Base-by-base conservation (phyloP, 306 rosid genomes). In the Calophaca sinica region DNA sequence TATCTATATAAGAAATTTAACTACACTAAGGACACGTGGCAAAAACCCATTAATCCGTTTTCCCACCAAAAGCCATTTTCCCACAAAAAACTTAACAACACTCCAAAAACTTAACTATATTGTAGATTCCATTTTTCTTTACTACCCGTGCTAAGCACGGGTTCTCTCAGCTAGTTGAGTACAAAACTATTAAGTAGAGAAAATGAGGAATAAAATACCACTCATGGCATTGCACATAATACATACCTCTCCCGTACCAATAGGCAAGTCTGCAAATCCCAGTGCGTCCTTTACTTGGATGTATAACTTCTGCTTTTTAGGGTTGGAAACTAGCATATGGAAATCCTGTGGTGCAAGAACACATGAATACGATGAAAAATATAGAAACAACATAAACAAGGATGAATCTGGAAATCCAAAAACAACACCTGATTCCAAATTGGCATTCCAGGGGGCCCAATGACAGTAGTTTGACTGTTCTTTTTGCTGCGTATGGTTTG, bases 381-480 rank as follows among this genome's bases (percentile, higher is more conserved):
- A 54, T 9, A 10, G 35, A 61, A 62, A 75, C 53, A 32, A 11
- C 46, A 73, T 14, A 36, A 68, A 63, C n/a, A n/a, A n/a, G n/a
- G 72, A 61, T 50, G 29, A 75, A 74, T 14, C 35, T 35, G 28
- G 29, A 57, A 75, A 62, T 62, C 32, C 50, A 79, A 73, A 70
- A 76, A 70, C 83, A 64, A 84, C 69, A 94, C 99, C 96, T 96
- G 99, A 81, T 96, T 92, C 99, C 99, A 96, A 70, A 96, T 96
- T 64, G 99, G 99, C 89, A 90, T 86, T 73, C 98, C 99, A 15
- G 99, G 99, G 53, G 98, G 90, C 0, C 99, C 99, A 81, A 86
- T 83, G 42, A 96, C 96, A 26, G 99, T 96, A 41, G 99, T 96
- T 85, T 96, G 99, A 72, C 99, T 96, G 83, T 96, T 90, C 88